These are phyloP conservation scores for Coprinopsis cinerea DNA, from an alignment of 768 basidiomycete species.

Conservation along the genomic window DNA sequence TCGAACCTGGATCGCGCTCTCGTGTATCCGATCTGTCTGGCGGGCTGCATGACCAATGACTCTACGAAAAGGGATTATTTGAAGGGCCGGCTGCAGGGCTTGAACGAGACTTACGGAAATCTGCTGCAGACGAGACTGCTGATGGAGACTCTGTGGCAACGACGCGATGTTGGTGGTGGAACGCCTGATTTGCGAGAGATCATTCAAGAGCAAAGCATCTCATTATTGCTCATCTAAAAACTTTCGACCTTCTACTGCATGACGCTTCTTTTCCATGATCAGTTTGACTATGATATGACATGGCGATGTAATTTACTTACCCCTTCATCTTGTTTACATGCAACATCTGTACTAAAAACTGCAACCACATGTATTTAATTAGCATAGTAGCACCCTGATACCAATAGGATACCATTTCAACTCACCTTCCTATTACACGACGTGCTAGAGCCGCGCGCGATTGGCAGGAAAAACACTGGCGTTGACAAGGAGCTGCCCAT, in stretches of 20 bases:
- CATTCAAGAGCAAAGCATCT: constrained; percentile 42
- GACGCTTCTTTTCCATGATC: background rate
- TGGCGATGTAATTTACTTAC: background rate
- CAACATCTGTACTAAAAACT: constrained; percentile 1
- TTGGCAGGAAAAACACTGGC: background rate
- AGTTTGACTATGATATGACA: background rate
- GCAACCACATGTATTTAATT: background rate
- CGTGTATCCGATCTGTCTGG: constrained; percentile 69
- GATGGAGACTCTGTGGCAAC: constrained; percentile 69
- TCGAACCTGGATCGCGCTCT: constrained; percentile 62
- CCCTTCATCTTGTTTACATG: background rate
- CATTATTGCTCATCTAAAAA: constrained; percentile 45
- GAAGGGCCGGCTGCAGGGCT: constrained; percentile 46
- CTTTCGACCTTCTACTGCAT: background rate
- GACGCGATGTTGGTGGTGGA: constrained; percentile 48
- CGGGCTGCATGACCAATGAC: constrained; percentile 70
- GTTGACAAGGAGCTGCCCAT: background rate
- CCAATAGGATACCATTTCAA: background rate
- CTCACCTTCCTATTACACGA: background rate
- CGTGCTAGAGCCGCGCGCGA: background rate
- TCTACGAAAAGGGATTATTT: constrained; percentile 50
- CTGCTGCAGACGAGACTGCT: constrained; percentile 48
- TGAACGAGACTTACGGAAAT: constrained; percentile 58
- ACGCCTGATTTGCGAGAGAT: constrained; percentile 59
- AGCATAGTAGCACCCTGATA: constrained; percentile 1